Evolutionary conservation across 108 stramenopile genomes (phyloP), one percentile per base, ranked within the genome.

Genomic region (Aureococcus anophagefferens): DNA sequence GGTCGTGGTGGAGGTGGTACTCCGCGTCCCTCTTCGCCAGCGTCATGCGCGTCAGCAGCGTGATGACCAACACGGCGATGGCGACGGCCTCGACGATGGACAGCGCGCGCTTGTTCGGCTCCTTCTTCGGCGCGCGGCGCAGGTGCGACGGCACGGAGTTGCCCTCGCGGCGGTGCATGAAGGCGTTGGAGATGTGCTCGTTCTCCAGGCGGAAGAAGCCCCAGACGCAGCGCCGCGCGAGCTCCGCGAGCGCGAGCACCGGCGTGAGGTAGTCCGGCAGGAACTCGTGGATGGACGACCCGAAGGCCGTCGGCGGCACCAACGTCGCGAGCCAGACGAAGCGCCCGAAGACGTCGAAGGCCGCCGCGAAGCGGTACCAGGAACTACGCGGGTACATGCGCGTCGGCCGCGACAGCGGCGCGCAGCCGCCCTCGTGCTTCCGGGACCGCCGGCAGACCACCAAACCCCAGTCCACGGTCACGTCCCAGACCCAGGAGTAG

Each of bases 391-490:
- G 90, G 77, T 84, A 93, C 94, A 95, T 95, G 33, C 93, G 81
- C 45, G 84, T 77, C 16, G 89, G 86, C 17, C 91, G 5, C 91
- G 33, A 95, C 76, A 74, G 86, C 91, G n/a, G 75, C 77, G 76
- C 85, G 83, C 59, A 28, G n/a, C 16, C 46, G 62, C 35, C 11
- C 14, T 13, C 5, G 4, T 32, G 30, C 25, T 11, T 14, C 62
- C 18, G 4, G 9, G 5, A 4, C 7, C 13, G 5, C 33, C 51
- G n/a, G 65, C 30, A 34, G 30, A 85, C 69, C 35, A 33, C 89
- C 14, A 91, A 80, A 15, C 91, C 89, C 85, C 94, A 95, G 84
- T 95, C 94, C 90, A 93, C 91, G 71, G 78, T 87, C n/a, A 95
- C 91, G 72, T 95, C 94, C 92, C 92, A 95, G 30, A 71, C 69